A percentile compares a stretch with the other conserved stretches of the same genome.
phyloP scores from a whole-genome alignment of 2,329 filamentous ascomycete genomes.

The Colletotrichum acutatum region DNA sequence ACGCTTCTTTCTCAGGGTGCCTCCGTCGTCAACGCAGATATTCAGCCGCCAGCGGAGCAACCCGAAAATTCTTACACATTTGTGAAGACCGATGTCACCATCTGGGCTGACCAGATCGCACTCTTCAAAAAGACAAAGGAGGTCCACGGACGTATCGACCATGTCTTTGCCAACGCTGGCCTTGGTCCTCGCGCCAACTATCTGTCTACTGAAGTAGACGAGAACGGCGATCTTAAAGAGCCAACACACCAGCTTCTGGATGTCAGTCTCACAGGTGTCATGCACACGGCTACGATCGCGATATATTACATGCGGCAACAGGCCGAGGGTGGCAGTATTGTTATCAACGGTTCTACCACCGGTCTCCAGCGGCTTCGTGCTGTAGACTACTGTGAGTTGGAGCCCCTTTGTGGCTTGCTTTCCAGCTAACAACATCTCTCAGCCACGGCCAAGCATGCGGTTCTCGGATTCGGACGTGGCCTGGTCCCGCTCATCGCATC shows the following conservation, averaged over 20 bases:
- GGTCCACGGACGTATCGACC: slow-evolving; percentile 80
- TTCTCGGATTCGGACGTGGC: slow-evolving; percentile 63
- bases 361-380: slow-evolving; percentile 61
- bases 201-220: slow-evolving; percentile 57
- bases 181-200: slow-evolving; percentile 59
- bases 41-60: slow-evolving; percentile 52
- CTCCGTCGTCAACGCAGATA: slow-evolving; percentile 64
- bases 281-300: slow-evolving; percentile 61
- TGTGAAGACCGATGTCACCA: slow-evolving; percentile 57
- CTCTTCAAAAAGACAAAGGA: slow-evolving; percentile 63
- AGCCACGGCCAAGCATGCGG: slow-evolving; percentile 65
- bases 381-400: slow-evolving; percentile 59
- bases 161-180: slow-evolving; percentile 78
- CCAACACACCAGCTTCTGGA: slow-evolving; percentile 56
- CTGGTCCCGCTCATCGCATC: slow-evolving; percentile 50
- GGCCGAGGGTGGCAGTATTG: slow-evolving; percentile 60
- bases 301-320: slow-evolving; percentile 62
- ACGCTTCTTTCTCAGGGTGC: slow-evolving; percentile 64
- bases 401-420: not conserved
- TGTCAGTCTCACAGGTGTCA: slow-evolving; percentile 59
- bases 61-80: slow-evolving; percentile 48
- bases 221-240: slow-evolving; percentile 59
- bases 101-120: slow-evolving; percentile 59
- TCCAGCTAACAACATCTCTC: not conserved
- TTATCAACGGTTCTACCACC: slow-evolving; percentile 63